Conservation (phyloP, 2,329 filamentous ascomycete genomes). For the Tolypocladium ovalisporum region DNA sequence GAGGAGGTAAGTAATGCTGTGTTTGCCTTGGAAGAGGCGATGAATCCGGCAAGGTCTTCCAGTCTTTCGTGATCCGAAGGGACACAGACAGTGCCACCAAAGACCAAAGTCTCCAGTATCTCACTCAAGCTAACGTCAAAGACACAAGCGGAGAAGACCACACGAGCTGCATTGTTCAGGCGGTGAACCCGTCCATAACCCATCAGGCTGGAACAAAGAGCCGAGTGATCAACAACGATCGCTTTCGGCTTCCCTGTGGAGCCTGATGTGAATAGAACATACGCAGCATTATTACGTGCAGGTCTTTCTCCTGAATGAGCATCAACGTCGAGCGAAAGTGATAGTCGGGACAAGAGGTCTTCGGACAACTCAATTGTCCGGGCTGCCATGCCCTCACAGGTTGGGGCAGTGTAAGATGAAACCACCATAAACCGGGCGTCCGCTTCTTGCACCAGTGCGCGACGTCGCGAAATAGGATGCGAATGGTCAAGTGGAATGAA, state of each 20-base stretch:
- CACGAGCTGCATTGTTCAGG: neutral
- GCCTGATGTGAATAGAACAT: neutral
- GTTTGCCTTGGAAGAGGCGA: neutral
- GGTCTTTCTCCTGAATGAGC: neutral
- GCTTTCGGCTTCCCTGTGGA: neutral
- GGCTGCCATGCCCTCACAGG: neutral
- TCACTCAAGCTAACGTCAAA: slow-evolving; percentile 5
- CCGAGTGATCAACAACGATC: neutral
- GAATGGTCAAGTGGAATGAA: neutral
- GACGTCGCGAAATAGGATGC: neutral
- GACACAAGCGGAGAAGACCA: slow-evolving; percentile 5
- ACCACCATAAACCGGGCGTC: neutral
- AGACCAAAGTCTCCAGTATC: slow-evolving; percentile 1
- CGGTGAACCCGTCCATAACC: neutral
- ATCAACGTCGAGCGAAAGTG: neutral
- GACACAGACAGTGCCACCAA: slow-evolving; percentile 4
- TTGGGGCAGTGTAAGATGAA: neutral
- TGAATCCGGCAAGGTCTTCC: neutral
- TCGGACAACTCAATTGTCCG: neutral
- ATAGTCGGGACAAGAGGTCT: neutral
- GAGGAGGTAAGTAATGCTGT: slow-evolving; percentile 2
- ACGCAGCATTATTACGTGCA: neutral
- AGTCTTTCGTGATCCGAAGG: slow-evolving; percentile 1
- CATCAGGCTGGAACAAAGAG: neutral
- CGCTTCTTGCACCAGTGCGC: neutral